Evolutionary conservation across 345 rosid genomes (phyloP).

Genomic region (Heritiera fomes): DNA sequence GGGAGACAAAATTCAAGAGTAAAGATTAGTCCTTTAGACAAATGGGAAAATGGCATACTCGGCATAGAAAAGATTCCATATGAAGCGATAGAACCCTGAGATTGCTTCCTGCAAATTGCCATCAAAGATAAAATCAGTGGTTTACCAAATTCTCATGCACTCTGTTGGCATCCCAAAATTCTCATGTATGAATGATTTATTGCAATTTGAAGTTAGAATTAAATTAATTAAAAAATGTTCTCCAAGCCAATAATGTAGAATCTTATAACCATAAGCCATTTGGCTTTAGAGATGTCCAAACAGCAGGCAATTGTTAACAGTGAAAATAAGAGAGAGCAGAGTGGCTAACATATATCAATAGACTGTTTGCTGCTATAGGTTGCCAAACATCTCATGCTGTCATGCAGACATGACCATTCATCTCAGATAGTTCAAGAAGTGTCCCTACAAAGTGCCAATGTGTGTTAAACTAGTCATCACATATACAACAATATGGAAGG

Average conservation of each 20-base stretch:
- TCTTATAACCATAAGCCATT: not conserved
- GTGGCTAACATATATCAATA: not conserved
- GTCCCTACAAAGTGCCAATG: not conserved
- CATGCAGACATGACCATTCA: not conserved
- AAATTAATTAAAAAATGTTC: not conserved
- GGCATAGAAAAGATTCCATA: slow-evolving; percentile 93
- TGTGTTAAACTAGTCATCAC: not conserved
- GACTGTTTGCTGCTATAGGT: not conserved
- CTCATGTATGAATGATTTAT: not conserved
- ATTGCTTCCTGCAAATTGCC: slow-evolving; percentile 76
- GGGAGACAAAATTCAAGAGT: not conserved
- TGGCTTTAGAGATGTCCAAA: not conserved
- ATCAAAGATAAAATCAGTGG: slow-evolving; percentile 8
- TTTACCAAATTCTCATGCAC: slow-evolving; percentile 10
- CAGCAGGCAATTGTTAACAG: not conserved
- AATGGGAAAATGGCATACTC: slow-evolving; percentile 89
- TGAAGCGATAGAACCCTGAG: slow-evolving; percentile 69
- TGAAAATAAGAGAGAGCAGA: not conserved
- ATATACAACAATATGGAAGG: too few species aligned
- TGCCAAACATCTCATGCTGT: not conserved
- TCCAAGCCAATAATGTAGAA: not conserved
- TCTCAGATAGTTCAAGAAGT: not conserved
- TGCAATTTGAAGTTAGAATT: not conserved
- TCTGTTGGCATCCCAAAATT: not conserved
- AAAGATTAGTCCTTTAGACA: slow-evolving; percentile 35